A percentile compares a stretch with the other conserved stretches of the same genome.
phyloP scores from a whole-genome alignment of 805 yeast species.

The Candida multigemmis region DNA sequence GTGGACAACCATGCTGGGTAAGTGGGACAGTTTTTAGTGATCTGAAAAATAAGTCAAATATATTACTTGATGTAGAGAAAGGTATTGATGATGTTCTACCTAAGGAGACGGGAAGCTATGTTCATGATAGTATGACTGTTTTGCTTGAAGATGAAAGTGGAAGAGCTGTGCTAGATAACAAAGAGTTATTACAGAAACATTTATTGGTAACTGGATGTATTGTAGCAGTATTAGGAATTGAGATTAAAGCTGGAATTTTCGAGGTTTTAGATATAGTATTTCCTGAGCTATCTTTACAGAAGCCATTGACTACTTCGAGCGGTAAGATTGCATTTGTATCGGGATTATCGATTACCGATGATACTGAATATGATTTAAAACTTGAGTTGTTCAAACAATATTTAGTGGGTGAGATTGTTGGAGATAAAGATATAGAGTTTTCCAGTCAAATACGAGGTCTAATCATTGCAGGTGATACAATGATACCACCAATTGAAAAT shows the following conservation, averaged over 20 bases:
- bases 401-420: conserved; percentile 61
- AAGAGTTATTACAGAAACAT: conserved; percentile 40
- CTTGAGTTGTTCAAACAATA: conserved; percentile 59
- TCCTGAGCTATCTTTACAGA: conserved; percentile 59
- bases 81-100: conserved; percentile 45
- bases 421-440: conserved; percentile 11
- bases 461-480: conserved; percentile 69
- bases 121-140: conserved; percentile 27
- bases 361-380: conserved; percentile 32
- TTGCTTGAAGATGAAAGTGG: conserved; percentile 93
- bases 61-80: conserved; percentile 69
- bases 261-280: conserved; percentile 72
- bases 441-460: conserved; percentile 36
- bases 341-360: conserved; percentile 55
- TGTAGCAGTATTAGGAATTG: conserved; percentile 81
- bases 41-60: conserved; percentile 76
- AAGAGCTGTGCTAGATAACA: conserved; percentile 62
- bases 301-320: conserved; percentile 11
- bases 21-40: conserved; percentile 83
- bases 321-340: conserved; percentile 64
- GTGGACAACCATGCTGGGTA: conserved; percentile 65
- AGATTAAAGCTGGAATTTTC: conserved; percentile 73
- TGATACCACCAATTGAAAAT: conserved; percentile 25
- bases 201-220: conserved; percentile 85
- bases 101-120: conserved; percentile 18